phyloP scores from a whole-genome alignment of 2,329 filamentous ascomycete genomes.

The Stemphylium vesicarium region DNA sequence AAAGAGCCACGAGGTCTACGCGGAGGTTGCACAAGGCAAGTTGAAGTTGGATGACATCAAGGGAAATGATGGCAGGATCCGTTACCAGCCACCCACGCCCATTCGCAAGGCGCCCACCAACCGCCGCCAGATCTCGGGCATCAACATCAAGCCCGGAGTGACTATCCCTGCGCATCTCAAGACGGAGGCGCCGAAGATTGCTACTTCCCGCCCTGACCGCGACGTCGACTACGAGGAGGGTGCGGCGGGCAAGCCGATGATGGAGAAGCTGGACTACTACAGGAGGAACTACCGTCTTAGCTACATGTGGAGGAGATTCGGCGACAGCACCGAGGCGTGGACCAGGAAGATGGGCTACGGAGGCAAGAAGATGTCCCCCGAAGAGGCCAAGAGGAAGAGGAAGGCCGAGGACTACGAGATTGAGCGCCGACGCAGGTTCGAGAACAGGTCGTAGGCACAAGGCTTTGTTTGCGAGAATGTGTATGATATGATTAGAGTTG shows the following conservation, averaged over 20 bases:
- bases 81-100: slow-evolving; percentile 35
- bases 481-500: slow-evolving; percentile 28
- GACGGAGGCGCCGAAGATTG: slow-evolving; percentile 18
- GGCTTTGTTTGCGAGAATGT: slow-evolving; percentile 10
- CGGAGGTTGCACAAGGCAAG: slow-evolving; percentile 35
- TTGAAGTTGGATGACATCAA: slow-evolving; percentile 32
- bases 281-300: slow-evolving; percentile 33
- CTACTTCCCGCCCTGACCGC: slow-evolving; percentile 23
- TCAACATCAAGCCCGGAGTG: slow-evolving; percentile 36
- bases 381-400: slow-evolving; percentile 36
- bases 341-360: slow-evolving; percentile 25
- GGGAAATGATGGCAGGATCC: slow-evolving; percentile 31
- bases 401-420: slow-evolving; percentile 37
- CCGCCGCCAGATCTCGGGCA: slow-evolving; percentile 24
- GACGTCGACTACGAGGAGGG: slow-evolving; percentile 33
- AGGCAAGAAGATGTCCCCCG: slow-evolving; percentile 21
- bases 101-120: slow-evolving; percentile 9
- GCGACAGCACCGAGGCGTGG: slow-evolving; percentile 15
- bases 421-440: slow-evolving; percentile 36
- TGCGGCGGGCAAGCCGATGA: slow-evolving; percentile 22
- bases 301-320: slow-evolving; percentile 26
- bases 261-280: slow-evolving; percentile 35
- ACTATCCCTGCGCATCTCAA: slow-evolving; percentile 34
- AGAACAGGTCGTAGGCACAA: slow-evolving; percentile 32
- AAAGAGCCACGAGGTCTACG: slow-evolving; percentile 35